phyloP scores from a whole-genome alignment of 768 basidiomycete species.

The Gyrodon lividus region DNA sequence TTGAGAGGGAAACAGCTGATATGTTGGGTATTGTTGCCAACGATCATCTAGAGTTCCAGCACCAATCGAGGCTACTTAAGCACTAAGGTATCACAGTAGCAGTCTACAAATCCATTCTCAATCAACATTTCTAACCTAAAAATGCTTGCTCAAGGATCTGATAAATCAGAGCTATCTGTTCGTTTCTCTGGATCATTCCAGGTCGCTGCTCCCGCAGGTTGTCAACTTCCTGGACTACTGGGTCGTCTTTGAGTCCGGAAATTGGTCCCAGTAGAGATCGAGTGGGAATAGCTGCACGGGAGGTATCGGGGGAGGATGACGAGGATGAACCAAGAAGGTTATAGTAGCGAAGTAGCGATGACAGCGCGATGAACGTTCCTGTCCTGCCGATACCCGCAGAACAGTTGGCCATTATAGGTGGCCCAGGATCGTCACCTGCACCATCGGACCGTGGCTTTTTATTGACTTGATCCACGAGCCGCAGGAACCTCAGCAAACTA shows the following conservation, averaged over 20 bases:
- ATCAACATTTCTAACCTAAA: conserved; percentile 6
- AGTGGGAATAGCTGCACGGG: conserved; percentile 33
- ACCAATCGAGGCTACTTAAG: too few relatives aligned
- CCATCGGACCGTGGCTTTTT: conserved; percentile 36
- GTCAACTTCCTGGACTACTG: conserved; percentile 71
- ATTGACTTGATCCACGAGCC: conserved; percentile 64
- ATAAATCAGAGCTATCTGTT: conserved; percentile 67
- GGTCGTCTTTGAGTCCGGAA: conserved; percentile 50
- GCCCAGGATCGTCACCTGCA: conserved; percentile 48
- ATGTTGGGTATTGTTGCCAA: too few relatives aligned
- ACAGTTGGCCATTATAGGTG: conserved; percentile 81
- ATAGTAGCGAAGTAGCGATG: conserved; percentile 69
- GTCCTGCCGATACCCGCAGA: conserved; percentile 89
- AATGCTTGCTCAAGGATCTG: conserved; percentile 44
- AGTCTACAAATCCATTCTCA: background rate
- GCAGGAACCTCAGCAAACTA: conserved; percentile 60
- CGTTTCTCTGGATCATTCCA: conserved; percentile 74
- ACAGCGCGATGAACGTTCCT: conserved; percentile 80
- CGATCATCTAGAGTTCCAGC: too few relatives aligned
- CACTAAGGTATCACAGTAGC: too few relatives aligned
- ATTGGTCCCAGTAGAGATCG: conserved; percentile 60
- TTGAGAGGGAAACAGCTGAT: too few relatives aligned
- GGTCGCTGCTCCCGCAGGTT: conserved; percentile 77
- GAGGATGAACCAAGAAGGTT: conserved; percentile 40
- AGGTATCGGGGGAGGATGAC: conserved; percentile 18